These are phyloP conservation scores for Puccinia brachypodii DNA, from an alignment of 1,284 basidiomycete genomes.

Conservation along the genomic window DNA sequence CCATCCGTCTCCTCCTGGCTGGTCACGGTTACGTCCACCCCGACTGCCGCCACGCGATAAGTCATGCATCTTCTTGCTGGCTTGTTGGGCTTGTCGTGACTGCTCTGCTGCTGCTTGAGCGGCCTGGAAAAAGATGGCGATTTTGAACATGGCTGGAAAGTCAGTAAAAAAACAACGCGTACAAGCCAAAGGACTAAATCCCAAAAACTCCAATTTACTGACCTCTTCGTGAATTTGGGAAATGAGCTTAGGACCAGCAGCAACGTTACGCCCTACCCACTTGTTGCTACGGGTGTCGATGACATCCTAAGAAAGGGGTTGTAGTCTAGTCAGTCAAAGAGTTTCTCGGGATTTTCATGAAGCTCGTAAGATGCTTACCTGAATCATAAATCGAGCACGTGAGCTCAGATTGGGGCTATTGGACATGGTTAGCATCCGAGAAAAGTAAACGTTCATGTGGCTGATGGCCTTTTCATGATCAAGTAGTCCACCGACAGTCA, in stretches of 20 bases:
- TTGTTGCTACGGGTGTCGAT: conserved; percentile 42
- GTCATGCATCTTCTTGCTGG: conserved; percentile 34
- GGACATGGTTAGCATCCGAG: conserved; percentile 77
- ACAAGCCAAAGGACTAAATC: background rate
- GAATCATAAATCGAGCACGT: conserved; percentile 39
- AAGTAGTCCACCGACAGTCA: conserved; percentile 79
- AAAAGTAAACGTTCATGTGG: conserved; percentile 91
- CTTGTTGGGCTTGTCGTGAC: conserved; percentile 27
- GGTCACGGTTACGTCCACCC: conserved; percentile 33
- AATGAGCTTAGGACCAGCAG: conserved; percentile 30
- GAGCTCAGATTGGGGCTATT: conserved; percentile 61
- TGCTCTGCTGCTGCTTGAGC: conserved; percentile 43
- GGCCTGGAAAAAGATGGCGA: conserved; percentile 14
- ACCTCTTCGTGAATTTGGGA: conserved; percentile 45
- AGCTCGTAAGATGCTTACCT: conserved; percentile 54
- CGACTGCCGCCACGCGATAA: conserved; percentile 37
- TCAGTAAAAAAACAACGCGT: background rate
- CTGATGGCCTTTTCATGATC: conserved; percentile 72
- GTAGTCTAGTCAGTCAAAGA: too few species aligned
- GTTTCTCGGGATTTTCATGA: too few species aligned
- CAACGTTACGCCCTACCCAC: conserved; percentile 33
- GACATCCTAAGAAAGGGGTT: conserved; percentile 44
- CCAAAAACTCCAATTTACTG: background rate
- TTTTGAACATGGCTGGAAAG: background rate
- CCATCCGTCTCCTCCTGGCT: conserved; percentile 41